Conservation (phyloP, 1,284 basidiomycete species). For the Cystobasidium slooffiae region DNA sequence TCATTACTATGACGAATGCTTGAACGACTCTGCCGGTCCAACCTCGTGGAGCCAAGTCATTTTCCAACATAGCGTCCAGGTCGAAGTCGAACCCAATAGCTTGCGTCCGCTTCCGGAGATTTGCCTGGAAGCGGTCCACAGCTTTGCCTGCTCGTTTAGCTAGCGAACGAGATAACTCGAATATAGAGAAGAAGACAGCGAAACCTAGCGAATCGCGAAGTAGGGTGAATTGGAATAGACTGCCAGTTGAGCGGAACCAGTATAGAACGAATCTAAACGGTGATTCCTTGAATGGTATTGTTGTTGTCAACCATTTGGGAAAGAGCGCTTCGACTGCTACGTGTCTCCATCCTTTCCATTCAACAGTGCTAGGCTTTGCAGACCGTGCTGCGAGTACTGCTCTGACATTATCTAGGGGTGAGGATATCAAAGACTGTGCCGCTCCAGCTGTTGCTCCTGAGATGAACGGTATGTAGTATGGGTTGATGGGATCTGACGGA, state of each 20-base stretch:
- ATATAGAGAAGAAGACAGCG: constrained; percentile 57
- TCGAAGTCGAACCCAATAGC: constrained; percentile 29
- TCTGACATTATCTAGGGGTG: constrained; percentile 59
- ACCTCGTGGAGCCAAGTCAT: constrained; percentile 32
- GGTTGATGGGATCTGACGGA: constrained; percentile 23
- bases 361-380: constrained; percentile 37
- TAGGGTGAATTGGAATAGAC: constrained; percentile 55
- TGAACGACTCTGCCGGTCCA: constrained; percentile 39
- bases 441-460: constrained; percentile 57
- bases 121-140: constrained; percentile 51
- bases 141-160: constrained; percentile 54
- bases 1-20: constrained; percentile 38
- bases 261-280: constrained; percentile 38
- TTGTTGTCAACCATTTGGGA: constrained; percentile 48
- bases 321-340: constrained; percentile 55
- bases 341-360: constrained; percentile 54
- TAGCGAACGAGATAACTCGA: constrained; percentile 56
- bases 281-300: constrained; percentile 20
- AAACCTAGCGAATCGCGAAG: constrained; percentile 55
- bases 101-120: constrained; percentile 23
- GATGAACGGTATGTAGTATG: constrained; percentile 47
- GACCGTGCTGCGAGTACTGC: constrained; percentile 52
- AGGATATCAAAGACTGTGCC: constrained; percentile 58
- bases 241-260: constrained; percentile 53
- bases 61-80: constrained; percentile 33